Conservation (phyloP, 179 eudicot species). For the Carnegiea gigantea region DNA sequence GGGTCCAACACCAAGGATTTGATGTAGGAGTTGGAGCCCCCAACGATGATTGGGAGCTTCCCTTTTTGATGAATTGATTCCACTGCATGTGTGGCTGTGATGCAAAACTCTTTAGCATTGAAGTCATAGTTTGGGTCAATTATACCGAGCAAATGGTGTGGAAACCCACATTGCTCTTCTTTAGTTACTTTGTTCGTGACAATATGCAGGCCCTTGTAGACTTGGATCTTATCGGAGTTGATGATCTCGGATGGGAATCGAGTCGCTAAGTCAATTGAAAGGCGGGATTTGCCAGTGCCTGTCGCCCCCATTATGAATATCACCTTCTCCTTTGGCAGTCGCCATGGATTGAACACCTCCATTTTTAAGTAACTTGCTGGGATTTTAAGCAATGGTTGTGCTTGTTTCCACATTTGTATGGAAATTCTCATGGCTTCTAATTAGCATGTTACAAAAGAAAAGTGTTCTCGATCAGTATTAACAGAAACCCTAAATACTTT, state of each 20-base stretch:
- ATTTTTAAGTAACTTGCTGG: conserved; percentile 26
- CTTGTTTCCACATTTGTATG: conserved; percentile 38
- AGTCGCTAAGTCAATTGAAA: conserved; percentile 66
- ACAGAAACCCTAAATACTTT: too few species aligned
- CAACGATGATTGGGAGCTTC: conserved; percentile 67
- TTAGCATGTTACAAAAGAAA: too few species aligned
- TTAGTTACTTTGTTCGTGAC: conserved; percentile 63
- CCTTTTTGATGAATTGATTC: conserved; percentile 43
- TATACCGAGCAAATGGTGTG: conserved; percentile 64
- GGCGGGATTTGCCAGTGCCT: conserved; percentile 77
- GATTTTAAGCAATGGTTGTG: conserved; percentile 29
- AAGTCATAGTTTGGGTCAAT: conserved; percentile 48
- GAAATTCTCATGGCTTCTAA: conserved; percentile 25
- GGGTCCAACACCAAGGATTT: conserved; percentile 49
- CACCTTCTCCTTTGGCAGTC: conserved; percentile 52
- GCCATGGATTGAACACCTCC: conserved; percentile 40
- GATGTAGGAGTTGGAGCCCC: conserved; percentile 75
- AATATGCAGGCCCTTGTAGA: conserved; percentile 57
- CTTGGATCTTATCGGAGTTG: conserved; percentile 77
- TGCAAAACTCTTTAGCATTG: conserved; percentile 42
- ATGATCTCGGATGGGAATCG: conserved; percentile 56
- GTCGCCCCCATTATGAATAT: conserved; percentile 80
- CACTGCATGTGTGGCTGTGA: conserved; percentile 45
- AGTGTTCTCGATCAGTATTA: too few species aligned
- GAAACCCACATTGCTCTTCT: conserved; percentile 57